Base-by-base conservation (phyloP, 2,329 filamentous ascomycete species). In the Trichoderma aggressivum region DNA sequence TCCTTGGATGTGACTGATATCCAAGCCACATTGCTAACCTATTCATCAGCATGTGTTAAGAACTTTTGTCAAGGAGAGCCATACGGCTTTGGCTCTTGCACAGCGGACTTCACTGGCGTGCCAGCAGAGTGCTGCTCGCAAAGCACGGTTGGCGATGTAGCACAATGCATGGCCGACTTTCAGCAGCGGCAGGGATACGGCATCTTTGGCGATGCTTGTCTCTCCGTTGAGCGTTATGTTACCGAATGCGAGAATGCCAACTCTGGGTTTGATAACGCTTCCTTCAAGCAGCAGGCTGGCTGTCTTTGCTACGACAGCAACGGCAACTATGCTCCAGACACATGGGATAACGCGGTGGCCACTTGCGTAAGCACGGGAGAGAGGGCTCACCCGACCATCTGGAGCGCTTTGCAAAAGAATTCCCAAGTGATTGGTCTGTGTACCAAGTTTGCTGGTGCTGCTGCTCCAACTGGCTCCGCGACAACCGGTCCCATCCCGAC, bases 1-100 rank as follows among this genome's bases (percentile, higher is more conserved):
- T 28, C 3, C n/a, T 43, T 12, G 30, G 5, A 30, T 34, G 47
- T 24, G 12, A 28, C n/a, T 10, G 11, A 1, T 30, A 24, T 10
- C 12, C 1, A 7, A 12, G n/a, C 8, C 26, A 14, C 28, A n/a
- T 30, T 12, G 55, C 55, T 68, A 56, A 68, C 55, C 0, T 7
- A 3, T 32, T 26, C 28, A 26, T 26, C 39, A 68, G 65, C 65
- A 60, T 68, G 65, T 60, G 65, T 68, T 34, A 50, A 68, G 36
- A 60, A 59, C 14, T 69, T 43, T 43, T 69, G 66, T 24, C 36
- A 61, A 21, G 66, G 66, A 53, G 56, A 61, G 66, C 66, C 66
- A 61, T 69, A 69, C 8, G 66, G 66, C 56, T 69, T 69, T 69
- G 66, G 66, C 16, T 69, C 66, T 21, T 68, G 65, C 65, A 60